A percentile compares a stretch with the other conserved stretches of the same genome.
phyloP scores from a whole-genome alignment of 2,329 filamentous ascomycete species.

The Zymoseptoria crescenta region DNA sequence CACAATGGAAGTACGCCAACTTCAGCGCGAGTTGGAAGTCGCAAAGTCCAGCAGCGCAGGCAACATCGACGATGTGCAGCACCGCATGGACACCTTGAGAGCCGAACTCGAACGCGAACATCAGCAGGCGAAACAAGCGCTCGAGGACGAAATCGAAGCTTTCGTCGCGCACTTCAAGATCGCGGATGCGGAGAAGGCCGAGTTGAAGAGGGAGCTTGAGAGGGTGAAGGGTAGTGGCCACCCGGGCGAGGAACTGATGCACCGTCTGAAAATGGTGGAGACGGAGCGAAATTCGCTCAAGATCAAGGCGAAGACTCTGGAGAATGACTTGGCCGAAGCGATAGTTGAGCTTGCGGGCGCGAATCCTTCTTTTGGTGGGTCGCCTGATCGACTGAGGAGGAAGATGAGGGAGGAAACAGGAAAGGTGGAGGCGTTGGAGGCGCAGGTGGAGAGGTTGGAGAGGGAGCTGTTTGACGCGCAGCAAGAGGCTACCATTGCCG shows the following conservation, averaged over 20 bases:
- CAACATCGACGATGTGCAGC: constrained; percentile 20
- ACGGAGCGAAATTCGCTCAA: constrained; percentile 27
- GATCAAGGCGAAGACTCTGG: constrained; percentile 28
- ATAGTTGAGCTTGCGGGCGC: constrained; percentile 17
- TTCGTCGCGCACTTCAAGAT: constrained; percentile 39
- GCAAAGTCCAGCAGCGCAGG: constrained; percentile 17
- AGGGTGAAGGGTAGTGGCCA: constrained; percentile 32
- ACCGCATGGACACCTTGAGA: constrained; percentile 45
- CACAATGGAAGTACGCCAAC: constrained; percentile 31
- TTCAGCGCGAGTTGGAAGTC: constrained; percentile 37
- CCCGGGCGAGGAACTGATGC: constrained; percentile 29
- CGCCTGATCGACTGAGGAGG: constrained; percentile 24
- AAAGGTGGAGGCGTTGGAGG: constrained; percentile 38
- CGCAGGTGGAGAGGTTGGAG: constrained; percentile 50
- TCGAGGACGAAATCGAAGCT: constrained; percentile 50
- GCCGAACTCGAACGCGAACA: constrained; percentile 38
- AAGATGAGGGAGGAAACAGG: constrained; percentile 30
- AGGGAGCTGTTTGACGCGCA: constrained; percentile 50
- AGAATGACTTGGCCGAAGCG: constrained; percentile 29
- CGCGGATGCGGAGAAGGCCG: constrained; percentile 42
- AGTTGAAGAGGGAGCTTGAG: constrained; percentile 30
- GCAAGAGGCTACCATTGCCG: constrained; percentile 42
- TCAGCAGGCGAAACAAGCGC: constrained; percentile 34
- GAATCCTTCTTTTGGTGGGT: constrained; percentile 14
- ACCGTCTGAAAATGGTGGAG: constrained; percentile 25